These are phyloP conservation scores for Spinacia oleracea DNA, from an alignment of 179 eudicot genomes.

Conservation along the genomic window DNA sequence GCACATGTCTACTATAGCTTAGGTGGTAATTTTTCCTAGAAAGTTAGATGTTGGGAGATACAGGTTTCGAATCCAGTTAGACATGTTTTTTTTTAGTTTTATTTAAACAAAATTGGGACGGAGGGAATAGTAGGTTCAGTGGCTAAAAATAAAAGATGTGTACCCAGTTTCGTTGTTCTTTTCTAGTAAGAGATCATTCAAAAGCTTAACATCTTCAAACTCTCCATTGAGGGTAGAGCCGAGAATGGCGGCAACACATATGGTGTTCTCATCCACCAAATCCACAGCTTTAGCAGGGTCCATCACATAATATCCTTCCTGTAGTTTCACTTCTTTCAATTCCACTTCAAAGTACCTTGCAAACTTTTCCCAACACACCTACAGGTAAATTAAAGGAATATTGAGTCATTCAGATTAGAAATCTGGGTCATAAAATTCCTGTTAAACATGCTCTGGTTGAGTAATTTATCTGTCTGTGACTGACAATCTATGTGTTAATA, in stretches of 20 bases:
- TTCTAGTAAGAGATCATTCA: slow-evolving; percentile 42
- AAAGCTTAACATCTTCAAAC: slow-evolving; percentile 53
- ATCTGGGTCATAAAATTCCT: not conserved
- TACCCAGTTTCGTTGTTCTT: slow-evolving; percentile 56
- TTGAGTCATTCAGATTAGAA: not conserved
- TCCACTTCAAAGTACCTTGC: slow-evolving; percentile 58
- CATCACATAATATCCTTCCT: slow-evolving; percentile 53
- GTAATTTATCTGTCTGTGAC: not conserved
- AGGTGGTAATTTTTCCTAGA: too few species aligned
- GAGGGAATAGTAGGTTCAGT: not conserved
- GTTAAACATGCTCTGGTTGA: not conserved
- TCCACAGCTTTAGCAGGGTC: slow-evolving; percentile 51
- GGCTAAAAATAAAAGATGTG: not conserved
- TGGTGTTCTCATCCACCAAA: slow-evolving; percentile 54
- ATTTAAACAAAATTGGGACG: not conserved
- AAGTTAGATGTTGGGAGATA: too few species aligned
- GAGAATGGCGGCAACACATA: slow-evolving; percentile 54
- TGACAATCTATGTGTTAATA: not conserved
- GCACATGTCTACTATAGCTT: too few species aligned
- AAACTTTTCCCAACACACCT: slow-evolving; percentile 58
- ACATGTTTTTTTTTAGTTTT: too few species aligned
- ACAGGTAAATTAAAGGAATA: not conserved
- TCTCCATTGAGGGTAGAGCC: slow-evolving; percentile 62
- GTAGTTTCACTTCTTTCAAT: slow-evolving; percentile 50
- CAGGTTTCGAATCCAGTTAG: too few species aligned